Evolutionary conservation across 139 green algal genomes (phyloP), one percentile per base, ranked within the genome.

Genomic region (Auxenochlorella pyrenoidosa): DNA sequence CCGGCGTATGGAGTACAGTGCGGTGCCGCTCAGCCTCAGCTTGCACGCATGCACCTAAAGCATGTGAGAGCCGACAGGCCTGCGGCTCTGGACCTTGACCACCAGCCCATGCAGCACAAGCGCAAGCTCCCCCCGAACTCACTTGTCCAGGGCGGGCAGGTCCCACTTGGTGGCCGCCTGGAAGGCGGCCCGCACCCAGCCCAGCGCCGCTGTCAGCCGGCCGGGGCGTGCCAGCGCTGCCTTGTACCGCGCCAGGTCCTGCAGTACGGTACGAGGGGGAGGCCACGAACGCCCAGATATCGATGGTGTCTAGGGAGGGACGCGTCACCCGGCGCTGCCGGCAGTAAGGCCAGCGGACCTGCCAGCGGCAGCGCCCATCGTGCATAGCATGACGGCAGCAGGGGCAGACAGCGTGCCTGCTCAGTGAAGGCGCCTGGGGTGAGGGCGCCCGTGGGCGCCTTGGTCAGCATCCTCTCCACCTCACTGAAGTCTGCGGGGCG

Each of bases 181-280:
- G 16, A 87, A 19, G 5, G 89, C 68, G 36, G 82, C 82, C 5
- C 83, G 63, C 87, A 93, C 92, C 83, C 90, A 92, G 85, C 90
- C 90, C 12, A 93, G 38, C 3, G 68, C 81, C 24, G 71, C 91
- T 18, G 84, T 90, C 12, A 90, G 65, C 18, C 82, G 54, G 6
- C 89, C 89, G 32, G 88, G 87, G 38, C 79, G 71, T 43, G 84
- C 40, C 12, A 93, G 84, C 12, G 79, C 82, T 5, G 86, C 70
- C 86, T 93, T 93, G 79, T 89, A 91, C 34, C 73, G 72, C 68
- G 90, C 90, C 40, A 91, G 6, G 51, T 92, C 88, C 71, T 91
- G 51, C 21, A 24, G 34, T 21, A 26, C 8, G 32, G 70, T 1
- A 51, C 16, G 70, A 34, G 15, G 4, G 4, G 32, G 30, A 21